phyloP scores from a whole-genome alignment of 202 grass and related monocot species.

The Eragrostis tef region DNA sequence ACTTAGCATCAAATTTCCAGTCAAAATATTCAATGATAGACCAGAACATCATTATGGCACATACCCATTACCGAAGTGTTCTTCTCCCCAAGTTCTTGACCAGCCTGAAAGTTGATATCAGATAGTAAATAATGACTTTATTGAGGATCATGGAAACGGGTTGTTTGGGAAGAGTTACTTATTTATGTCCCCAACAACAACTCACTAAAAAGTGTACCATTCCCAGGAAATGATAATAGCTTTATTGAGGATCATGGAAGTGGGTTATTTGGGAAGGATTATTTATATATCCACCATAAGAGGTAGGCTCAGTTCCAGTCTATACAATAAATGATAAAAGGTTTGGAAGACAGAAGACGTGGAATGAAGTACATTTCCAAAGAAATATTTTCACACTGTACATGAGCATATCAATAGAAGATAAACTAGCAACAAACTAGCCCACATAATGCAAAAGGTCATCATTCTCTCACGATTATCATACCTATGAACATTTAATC shows the following conservation, averaged over 20 bases:
- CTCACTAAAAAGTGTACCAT: background rate
- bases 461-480: background rate
- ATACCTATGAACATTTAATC: background rate
- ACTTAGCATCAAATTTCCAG: background rate
- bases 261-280: background rate
- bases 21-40: conserved; percentile 29
- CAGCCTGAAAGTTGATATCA: conserved; percentile 68
- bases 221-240: background rate
- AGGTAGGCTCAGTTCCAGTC: background rate
- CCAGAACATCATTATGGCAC: conserved; percentile 27
- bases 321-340: conserved; percentile 33
- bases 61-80: conserved; percentile 93
- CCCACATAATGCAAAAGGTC: background rate
- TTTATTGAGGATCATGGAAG: background rate
- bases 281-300: conserved; percentile 9
- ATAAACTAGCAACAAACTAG: background rate
- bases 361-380: conserved; percentile 2
- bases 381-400: conserved; percentile 7
- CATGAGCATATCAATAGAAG: background rate
- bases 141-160: too few relatives aligned
- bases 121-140: background rate
- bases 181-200: background rate
- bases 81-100: conserved; percentile 99
- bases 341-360: background rate
- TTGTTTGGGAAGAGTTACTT: too few relatives aligned